phyloP scores from a whole-genome alignment of 495 filamentous ascomycete species.

The Daldinia loculata region DNA sequence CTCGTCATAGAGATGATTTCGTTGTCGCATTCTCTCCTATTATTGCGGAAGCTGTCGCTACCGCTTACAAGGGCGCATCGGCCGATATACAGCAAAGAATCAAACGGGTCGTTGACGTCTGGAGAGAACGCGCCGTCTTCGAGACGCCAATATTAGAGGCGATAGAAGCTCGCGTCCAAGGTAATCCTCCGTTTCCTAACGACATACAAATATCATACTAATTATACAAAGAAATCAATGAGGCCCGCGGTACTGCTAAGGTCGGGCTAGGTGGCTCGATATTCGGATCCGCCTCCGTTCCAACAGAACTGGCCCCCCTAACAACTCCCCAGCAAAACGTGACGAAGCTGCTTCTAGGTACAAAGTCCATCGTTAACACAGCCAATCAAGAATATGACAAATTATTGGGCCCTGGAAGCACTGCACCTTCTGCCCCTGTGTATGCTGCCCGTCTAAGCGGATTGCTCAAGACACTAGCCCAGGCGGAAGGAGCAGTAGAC shows the following conservation, averaged over 20 bases:
- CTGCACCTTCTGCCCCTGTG: conserved; percentile 79
- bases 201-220: not conserved
- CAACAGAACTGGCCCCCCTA: conserved; percentile 78
- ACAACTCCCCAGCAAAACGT: conserved; percentile 75
- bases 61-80: conserved; percentile 86
- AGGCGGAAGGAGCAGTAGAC: conserved; percentile 89
- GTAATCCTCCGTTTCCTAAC: conserved; percentile 53
- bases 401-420: conserved; percentile 71
- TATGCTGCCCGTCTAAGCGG: conserved; percentile 89
- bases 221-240: conserved; percentile 74
- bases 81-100: conserved; percentile 88
- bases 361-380: conserved; percentile 67
- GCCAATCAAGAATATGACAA: conserved; percentile 85
- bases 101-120: conserved; percentile 89
- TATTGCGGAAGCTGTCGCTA: conserved; percentile 83
- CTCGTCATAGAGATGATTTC: conserved; percentile 89
- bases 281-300: conserved; percentile 70
- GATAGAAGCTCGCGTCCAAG: conserved; percentile 80
- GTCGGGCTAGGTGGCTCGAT: conserved; percentile 69
- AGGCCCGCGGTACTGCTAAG: conserved; percentile 73
- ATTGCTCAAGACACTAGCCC: conserved; percentile 85
- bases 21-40: conserved; percentile 87
- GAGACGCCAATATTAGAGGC: conserved; percentile 76
- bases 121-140: conserved; percentile 89
- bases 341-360: conserved; percentile 70